phyloP scores from a whole-genome alignment of 75 land plant species.

The Pseudotsuga menziesii region DNA sequence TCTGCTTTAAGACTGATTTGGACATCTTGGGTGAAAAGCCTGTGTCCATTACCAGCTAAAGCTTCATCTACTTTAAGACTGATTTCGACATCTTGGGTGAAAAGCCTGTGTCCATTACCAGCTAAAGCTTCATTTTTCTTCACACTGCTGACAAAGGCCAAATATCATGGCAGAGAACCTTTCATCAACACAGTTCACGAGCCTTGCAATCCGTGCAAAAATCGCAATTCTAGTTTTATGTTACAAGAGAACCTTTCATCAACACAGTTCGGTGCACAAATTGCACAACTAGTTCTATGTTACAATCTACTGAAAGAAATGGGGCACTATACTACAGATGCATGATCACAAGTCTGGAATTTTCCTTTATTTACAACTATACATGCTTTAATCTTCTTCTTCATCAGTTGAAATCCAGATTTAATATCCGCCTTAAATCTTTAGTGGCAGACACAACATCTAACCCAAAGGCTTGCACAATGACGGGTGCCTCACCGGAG shows the following conservation, averaged over 20 bases:
- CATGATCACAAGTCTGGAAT: neutral
- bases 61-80: neutral
- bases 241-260: neutral
- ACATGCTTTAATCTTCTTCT: neutral
- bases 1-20: neutral
- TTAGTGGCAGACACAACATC: constrained; percentile 30
- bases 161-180: neutral
- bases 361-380: constrained; percentile 4
- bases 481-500: constrained; percentile 15
- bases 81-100: neutral
- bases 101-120: neutral
- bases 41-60: neutral
- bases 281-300: neutral
- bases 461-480: neutral
- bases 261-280: neutral
- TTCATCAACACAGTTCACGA: neutral
- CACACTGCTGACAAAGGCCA: neutral
- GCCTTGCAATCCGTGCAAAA: neutral
- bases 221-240: neutral
- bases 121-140: neutral
- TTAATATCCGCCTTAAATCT: constrained; percentile 60
- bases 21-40: neutral
- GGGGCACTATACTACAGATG: neutral
- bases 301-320: neutral
- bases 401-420: constrained; percentile 33